phyloP scores from a whole-genome alignment of 768 basidiomycete genomes.

The Suillus subluteus region DNA sequence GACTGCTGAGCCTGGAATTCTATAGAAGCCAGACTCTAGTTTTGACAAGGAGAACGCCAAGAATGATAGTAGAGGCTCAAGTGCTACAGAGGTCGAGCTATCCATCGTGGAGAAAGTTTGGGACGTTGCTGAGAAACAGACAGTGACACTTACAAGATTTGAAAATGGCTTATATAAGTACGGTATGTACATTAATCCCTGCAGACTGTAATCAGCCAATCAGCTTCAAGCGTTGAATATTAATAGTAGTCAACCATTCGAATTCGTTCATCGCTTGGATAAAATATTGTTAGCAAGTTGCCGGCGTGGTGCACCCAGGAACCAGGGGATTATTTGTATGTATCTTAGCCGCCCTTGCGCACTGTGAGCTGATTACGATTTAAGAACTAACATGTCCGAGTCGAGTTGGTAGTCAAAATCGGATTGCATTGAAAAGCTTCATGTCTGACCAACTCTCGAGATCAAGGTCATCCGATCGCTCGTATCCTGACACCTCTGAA shows the following conservation, averaged over 20 bases:
- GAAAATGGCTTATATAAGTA: not conserved
- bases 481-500: too few species aligned
- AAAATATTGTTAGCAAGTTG: not conserved
- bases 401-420: too few species aligned
- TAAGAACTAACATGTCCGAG: too few species aligned
- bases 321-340: not conserved
- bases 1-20: conserved; percentile 80
- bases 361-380: too few species aligned
- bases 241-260: not conserved
- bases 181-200: not conserved
- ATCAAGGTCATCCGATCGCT: too few species aligned
- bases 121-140: not conserved
- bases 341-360: not conserved
- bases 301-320: not conserved
- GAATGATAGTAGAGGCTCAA: conserved; percentile 64
- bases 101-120: conserved; percentile 34
- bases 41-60: conserved; percentile 63
- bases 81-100: conserved; percentile 33
- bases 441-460: too few species aligned
- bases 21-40: conserved; percentile 69
- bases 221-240: too few species aligned
- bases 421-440: too few species aligned
- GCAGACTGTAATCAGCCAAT: not conserved
- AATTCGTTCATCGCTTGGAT: not conserved
- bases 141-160: not conserved